Evolutionary conservation across 306 rosid genomes (phyloP).

Genomic region (Quercus ilex): DNA sequence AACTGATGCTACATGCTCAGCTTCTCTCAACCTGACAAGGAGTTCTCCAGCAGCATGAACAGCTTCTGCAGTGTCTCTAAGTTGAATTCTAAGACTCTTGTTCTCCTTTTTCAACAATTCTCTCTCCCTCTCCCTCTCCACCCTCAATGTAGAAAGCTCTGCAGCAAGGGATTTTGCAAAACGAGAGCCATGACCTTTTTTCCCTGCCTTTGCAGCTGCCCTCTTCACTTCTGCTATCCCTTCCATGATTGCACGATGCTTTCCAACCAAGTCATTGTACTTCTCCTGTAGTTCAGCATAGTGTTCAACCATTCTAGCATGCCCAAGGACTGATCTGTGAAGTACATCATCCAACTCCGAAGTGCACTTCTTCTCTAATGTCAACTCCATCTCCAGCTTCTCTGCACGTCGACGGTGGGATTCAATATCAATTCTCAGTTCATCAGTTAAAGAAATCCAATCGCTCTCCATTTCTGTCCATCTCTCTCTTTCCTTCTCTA

Average conservation of each 20-base stretch:
- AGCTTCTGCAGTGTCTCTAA: slow-evolving; percentile 96
- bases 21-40: slow-evolving; percentile 91
- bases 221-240: slow-evolving; percentile 90
- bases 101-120: slow-evolving; percentile 81
- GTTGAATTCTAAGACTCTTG: slow-evolving; percentile 77
- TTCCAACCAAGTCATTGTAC: slow-evolving; percentile 66
- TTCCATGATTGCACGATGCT: slow-evolving; percentile 81
- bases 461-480: slow-evolving; percentile 99
- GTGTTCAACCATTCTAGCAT: slow-evolving; percentile 90
- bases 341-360: slow-evolving; percentile 87
- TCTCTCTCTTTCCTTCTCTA: slow-evolving; percentile 72
- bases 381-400: slow-evolving; percentile 70
- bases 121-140: slow-evolving; percentile 87
- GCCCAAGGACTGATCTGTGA: slow-evolving; percentile 79
- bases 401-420: slow-evolving; percentile 61
- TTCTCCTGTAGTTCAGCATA: slow-evolving; percentile 91
- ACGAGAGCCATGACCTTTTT: slow-evolving; percentile 73
- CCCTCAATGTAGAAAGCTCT: slow-evolving; percentile 85
- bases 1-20: slow-evolving; percentile 71
- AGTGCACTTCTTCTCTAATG: slow-evolving; percentile 62
- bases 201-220: slow-evolving; percentile 82
- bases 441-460: slow-evolving; percentile 95
- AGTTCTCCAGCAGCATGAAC: slow-evolving; percentile 99
- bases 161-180: slow-evolving; percentile 84
- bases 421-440: slow-evolving; percentile 78